Evolutionary conservation across 2,329 filamentous ascomycete genomes (phyloP).

Genomic region (Pseudogymnoascus sp.): DNA sequence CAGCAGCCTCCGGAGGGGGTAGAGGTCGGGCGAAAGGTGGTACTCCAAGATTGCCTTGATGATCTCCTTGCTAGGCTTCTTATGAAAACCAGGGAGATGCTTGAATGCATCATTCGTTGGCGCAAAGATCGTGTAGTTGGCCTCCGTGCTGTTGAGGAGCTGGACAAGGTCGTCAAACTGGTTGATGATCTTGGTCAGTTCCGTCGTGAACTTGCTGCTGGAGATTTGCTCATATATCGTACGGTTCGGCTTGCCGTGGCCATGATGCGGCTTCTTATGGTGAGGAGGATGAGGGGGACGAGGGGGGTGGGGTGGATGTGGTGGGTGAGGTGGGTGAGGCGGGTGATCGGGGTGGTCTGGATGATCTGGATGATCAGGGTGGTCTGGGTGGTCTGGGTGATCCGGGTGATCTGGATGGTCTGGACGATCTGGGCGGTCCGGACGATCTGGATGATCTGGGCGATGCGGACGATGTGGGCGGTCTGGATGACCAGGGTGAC

Average conservation of each 20-base stretch:
- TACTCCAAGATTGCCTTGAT: conserved; percentile 66
- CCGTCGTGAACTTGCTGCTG: conserved; percentile 68
- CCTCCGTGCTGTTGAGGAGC: conserved; percentile 64
- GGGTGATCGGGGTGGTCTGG: conserved; percentile 6
- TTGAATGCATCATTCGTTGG: conserved; percentile 73
- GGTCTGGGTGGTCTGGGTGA: conserved; percentile 12
- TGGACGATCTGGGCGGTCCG: not conserved
- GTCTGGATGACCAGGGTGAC: not conserved
- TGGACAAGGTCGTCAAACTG: conserved; percentile 66
- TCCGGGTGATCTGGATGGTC: conserved; percentile 29
- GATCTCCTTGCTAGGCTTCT: conserved; percentile 63
- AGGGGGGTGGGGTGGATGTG: conserved; percentile 20
- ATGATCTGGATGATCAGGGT: conserved; percentile 21
- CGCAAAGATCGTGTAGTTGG: conserved; percentile 76
- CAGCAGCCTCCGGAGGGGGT: conserved; percentile 60
- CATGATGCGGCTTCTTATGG: conserved; percentile 22
- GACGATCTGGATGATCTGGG: not conserved
- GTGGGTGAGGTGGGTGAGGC: conserved; percentile 11
- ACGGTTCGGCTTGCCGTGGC: conserved; percentile 46
- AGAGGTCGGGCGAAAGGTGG: conserved; percentile 64
- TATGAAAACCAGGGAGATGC: conserved; percentile 43
- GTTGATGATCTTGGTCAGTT: conserved; percentile 68
- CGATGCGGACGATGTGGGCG: not conserved
- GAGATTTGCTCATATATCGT: conserved; percentile 77
- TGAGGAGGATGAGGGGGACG: conserved; percentile 28